A percentile compares a stretch with the other conserved stretches of the same genome.
phyloP scores from a whole-genome alignment of 1,139 yeast genomes.

The Sugiyamaella japonica region DNA sequence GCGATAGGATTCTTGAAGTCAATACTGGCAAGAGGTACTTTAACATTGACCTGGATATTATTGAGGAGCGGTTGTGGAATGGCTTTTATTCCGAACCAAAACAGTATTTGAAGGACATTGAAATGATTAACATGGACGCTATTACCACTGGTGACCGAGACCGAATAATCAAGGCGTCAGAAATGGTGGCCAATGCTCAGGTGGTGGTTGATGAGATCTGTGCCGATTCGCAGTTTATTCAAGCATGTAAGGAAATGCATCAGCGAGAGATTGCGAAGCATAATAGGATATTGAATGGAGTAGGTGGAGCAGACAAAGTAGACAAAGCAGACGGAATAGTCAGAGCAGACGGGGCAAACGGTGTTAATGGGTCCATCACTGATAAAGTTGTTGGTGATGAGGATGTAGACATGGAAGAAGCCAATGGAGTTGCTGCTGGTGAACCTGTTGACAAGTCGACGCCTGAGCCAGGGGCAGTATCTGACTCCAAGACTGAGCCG shows the following conservation, averaged over 20 bases:
- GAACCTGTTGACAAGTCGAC: neutral
- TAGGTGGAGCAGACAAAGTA: no score
- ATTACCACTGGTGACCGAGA: constrained; percentile 78
- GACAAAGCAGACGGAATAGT: no score
- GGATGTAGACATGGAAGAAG: constrained; percentile 20
- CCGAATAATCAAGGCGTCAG: constrained; percentile 82
- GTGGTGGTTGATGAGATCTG: constrained; percentile 91
- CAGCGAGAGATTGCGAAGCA: constrained; percentile 54
- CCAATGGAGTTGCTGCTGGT: neutral
- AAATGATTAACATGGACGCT: constrained; percentile 79
- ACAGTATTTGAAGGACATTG: constrained; percentile 82
- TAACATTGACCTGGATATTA: constrained; percentile 91
- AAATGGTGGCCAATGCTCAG: constrained; percentile 95
- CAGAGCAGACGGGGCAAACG: no score
- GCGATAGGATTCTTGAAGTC: constrained; percentile 76
- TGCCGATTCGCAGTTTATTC: constrained; percentile 63
- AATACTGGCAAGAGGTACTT: constrained; percentile 68
- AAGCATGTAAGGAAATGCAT: constrained; percentile 74
- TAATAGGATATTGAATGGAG: constrained; percentile 23
- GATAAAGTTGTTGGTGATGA: constrained; percentile 2
- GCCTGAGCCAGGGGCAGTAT: neutral
- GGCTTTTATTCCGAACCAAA: constrained; percentile 93
- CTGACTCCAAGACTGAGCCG: constrained; percentile 14
- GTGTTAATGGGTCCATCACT: constrained; percentile 3
- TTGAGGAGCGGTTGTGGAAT: constrained; percentile 96